Conservation (phyloP, 306 rosid species). For the Rosa chinensis region DNA sequence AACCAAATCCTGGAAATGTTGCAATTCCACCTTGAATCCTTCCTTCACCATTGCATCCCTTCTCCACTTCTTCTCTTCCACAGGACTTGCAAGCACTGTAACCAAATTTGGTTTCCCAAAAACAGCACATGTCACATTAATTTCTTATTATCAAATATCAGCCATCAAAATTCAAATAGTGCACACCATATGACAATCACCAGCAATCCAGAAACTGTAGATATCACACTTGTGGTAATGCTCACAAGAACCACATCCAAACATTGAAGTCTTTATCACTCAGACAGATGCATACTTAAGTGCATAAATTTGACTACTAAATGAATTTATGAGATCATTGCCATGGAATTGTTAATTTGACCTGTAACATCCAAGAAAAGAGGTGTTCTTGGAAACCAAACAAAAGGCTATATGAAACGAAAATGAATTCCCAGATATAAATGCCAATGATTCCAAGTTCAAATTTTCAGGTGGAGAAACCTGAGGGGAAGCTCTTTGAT, state of each 20-base stretch:
- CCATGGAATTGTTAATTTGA: neutral
- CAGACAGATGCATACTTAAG: neutral
- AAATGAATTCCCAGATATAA: neutral
- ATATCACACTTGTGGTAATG: neutral
- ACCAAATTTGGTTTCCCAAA: neutral
- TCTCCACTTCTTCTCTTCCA: slow-evolving; percentile 79
- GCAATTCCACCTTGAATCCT: slow-evolving; percentile 98
- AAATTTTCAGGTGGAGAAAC: slow-evolving; percentile 28
- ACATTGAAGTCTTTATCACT: neutral
- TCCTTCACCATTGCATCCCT: slow-evolving; percentile 93
- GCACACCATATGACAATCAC: neutral
- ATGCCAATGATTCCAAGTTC: neutral
- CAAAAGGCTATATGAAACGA: neutral
- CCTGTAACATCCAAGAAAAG: neutral
- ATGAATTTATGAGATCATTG: neutral
- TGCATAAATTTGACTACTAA: neutral
- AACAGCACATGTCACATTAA: slow-evolving; percentile 12
- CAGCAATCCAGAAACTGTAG: neutral
- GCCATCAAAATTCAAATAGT: neutral
- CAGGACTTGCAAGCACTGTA: slow-evolving; percentile 81
- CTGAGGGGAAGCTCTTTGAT: slow-evolving; percentile 31
- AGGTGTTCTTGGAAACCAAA: neutral
- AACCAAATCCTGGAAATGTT: slow-evolving; percentile 89
- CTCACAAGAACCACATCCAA: neutral
- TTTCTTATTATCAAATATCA: neutral